Percentiles rank a stretch among this genome's conserved stretches.
Evolutionary conservation across 352 stramenopile species (phyloP).

Genomic region (Pythium rhizo-oryzae): DNA sequence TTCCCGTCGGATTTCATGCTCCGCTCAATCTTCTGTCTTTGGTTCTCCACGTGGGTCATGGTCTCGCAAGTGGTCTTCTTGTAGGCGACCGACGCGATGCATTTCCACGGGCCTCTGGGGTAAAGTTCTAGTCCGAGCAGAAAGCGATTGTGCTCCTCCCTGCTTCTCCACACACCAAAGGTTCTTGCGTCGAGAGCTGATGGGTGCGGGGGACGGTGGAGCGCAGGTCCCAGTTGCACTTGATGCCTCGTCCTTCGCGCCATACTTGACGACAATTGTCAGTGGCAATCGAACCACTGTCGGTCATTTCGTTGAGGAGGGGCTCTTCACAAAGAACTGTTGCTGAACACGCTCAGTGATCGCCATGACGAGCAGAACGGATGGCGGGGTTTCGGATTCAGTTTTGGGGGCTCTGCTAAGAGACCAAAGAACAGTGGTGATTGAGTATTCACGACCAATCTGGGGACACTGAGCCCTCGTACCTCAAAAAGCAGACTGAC

Average conservation of each 20-base stretch:
- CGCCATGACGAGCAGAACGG: not conserved
- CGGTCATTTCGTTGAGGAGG: not conserved
- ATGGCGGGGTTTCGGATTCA: too few species aligned
- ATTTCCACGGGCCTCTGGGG: slow-evolving; percentile 65
- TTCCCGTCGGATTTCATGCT: slow-evolving; percentile 34
- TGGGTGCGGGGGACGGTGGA: too few species aligned
- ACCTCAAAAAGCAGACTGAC: too few species aligned
- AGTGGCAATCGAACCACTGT: slow-evolving; percentile 15
- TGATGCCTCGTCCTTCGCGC: too few species aligned
- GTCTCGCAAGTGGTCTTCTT: slow-evolving; percentile 90
- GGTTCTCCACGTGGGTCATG: slow-evolving; percentile 95
- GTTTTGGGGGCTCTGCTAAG: not conserved
- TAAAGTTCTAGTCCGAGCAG: slow-evolving; percentile 62
- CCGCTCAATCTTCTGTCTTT: slow-evolving; percentile 77
- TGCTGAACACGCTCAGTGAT: slow-evolving; percentile 2
- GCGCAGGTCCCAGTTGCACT: too few species aligned
- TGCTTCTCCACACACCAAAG: slow-evolving; percentile 46
- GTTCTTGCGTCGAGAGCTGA: slow-evolving; percentile 7
- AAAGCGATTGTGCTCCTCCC: slow-evolving; percentile 59
- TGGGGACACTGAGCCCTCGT: too few species aligned
- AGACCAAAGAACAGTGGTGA: not conserved
- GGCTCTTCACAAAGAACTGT: not conserved
- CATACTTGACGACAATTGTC: slow-evolving; percentile 6
- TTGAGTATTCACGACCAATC: too few species aligned
- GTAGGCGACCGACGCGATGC: slow-evolving; percentile 56